phyloP scores from a whole-genome alignment of 164 flowering plant species.

The Warburgia ugandensis region DNA sequence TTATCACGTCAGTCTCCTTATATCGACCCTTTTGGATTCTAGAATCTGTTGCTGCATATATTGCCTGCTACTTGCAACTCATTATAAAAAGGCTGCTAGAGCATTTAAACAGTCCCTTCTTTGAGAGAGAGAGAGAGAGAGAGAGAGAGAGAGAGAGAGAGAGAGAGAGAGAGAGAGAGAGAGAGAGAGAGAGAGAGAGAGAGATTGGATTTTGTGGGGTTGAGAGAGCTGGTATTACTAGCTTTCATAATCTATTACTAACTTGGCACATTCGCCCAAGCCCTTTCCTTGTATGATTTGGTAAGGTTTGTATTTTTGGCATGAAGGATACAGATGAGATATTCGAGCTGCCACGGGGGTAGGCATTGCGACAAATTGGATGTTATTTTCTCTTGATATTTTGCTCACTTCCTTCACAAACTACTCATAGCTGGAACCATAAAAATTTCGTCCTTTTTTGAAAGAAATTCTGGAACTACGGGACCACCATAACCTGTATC shows the following conservation, averaged over 20 bases:
- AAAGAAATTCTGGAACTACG: neutral
- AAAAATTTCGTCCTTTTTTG: neutral
- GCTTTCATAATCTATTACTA: neutral
- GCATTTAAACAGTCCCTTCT: conserved; percentile 3
- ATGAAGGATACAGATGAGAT: neutral
- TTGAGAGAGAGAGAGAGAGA: neutral
- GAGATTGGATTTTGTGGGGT: neutral
- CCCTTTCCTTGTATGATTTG: neutral
- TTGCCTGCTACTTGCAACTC: conserved; percentile 10
- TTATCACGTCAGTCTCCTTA: neutral
- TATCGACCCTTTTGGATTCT: neutral
- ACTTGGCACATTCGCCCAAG: neutral
- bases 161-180: neutral
- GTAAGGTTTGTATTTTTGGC: neutral
- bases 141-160: conserved; percentile 3
- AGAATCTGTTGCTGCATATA: neutral
- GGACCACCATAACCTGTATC: neutral
- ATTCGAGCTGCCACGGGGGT: neutral
- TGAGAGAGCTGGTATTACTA: too few relatives aligned
- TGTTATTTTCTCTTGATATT: neutral
- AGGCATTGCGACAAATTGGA: neutral
- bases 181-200: neutral
- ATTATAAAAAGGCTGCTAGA: conserved; percentile 5
- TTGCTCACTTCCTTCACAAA: neutral
- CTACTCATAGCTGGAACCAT: neutral